Percentiles rank a stretch among this genome's conserved stretches.
Conservation (phyloP, 345 rosid genomes). For the Kernera saxatilis region DNA sequence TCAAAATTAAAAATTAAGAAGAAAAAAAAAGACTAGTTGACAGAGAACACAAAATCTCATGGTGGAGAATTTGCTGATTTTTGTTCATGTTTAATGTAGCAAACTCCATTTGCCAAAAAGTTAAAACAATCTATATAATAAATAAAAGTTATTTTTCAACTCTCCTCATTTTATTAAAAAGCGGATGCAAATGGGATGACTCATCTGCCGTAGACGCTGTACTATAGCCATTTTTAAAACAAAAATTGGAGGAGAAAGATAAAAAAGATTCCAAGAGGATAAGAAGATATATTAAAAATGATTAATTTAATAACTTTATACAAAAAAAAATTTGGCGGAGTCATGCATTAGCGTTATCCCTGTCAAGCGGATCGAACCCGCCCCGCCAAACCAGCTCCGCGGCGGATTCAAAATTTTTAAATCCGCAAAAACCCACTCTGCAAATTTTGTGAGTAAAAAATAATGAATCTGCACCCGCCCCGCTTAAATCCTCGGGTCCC, state of each 20-base stretch:
- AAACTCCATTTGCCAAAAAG: conserved; percentile 11
- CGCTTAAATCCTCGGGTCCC: no score
- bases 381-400: no score
- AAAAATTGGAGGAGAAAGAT: not conserved
- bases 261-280: conserved; percentile 21
- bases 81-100: conserved; percentile 5
- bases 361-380: no score
- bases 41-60: not conserved
- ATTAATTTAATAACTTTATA: not conserved
- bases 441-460: no score
- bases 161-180: conserved; percentile 1
- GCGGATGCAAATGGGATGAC: conserved; percentile 15
- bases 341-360: conserved; percentile 8
- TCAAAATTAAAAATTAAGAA: no score
- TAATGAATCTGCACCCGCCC: no score
- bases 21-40: not conserved
- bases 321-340: not conserved
- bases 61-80: conserved; percentile 18
- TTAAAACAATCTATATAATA: not conserved
- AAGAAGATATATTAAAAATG: not conserved
- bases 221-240: not conserved
- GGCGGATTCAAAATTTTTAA: no score
- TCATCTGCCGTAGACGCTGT: not conserved
- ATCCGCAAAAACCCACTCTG: no score
- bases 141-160: not conserved